Evolutionary conservation across 805 yeast genomes (phyloP).

Genomic region (Saccharomycopsis babjevae): DNA sequence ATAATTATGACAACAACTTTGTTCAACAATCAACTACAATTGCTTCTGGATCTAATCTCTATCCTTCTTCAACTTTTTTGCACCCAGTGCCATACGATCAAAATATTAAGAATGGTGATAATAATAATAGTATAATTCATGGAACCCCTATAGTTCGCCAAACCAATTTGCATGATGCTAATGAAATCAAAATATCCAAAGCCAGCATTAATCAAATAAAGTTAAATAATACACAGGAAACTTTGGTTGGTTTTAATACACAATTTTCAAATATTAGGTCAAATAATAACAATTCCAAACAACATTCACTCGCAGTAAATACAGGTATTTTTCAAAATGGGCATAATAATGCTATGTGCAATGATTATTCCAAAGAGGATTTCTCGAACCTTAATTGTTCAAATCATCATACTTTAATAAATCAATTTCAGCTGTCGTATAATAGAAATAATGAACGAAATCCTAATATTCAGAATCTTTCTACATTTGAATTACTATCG

Average conservation of each 20-base stretch:
- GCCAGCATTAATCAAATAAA: neutral
- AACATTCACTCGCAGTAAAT: neutral
- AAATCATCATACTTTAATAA: neutral
- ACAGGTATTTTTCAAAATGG: neutral
- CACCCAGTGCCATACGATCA: neutral
- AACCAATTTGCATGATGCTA: neutral
- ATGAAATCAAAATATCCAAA: neutral
- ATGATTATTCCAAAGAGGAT: neutral
- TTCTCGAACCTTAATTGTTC: neutral
- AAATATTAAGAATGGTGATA: neutral
- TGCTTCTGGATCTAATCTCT: neutral
- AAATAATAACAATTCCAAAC: neutral
- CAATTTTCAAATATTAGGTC: neutral
- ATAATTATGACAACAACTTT: neutral
- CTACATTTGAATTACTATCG: constrained; percentile 7
- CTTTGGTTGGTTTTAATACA: neutral
- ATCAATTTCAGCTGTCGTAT: neutral
- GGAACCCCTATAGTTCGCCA: neutral
- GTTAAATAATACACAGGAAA: neutral
- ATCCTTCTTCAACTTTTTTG: neutral
- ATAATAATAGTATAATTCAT: neutral
- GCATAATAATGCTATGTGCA: neutral
- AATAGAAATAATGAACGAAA: neutral
- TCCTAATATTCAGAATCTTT: neutral
- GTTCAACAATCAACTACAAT: neutral